phyloP scores from a whole-genome alignment of 2,329 filamentous ascomycete species.

The Tolypocladium endophyticum region DNA sequence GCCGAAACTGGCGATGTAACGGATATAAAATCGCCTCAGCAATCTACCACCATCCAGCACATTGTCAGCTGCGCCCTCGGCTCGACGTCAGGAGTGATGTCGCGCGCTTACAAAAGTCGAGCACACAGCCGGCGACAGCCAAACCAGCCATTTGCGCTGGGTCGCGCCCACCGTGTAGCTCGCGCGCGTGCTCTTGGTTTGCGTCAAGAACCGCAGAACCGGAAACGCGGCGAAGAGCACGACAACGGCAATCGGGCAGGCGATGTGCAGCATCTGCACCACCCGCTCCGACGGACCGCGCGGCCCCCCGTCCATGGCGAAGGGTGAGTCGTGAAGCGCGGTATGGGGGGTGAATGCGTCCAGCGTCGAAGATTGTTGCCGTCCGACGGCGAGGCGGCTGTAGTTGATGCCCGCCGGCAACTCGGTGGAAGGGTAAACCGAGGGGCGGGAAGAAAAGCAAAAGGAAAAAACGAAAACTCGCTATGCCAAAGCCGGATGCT shows the following conservation, averaged over 20 bases:
- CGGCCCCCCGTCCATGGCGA: not conserved
- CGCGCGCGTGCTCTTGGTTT: not conserved
- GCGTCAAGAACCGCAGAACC: not conserved
- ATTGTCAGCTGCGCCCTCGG: not conserved
- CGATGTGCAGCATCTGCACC: not conserved
- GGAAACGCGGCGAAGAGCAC: not conserved
- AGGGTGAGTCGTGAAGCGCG: not conserved
- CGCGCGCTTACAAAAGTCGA: not conserved
- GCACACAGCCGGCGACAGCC: not conserved
- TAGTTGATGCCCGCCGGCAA: no score
- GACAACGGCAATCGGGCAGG: not conserved
- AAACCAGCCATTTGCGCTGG: not conserved
- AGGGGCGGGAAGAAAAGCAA: not conserved
- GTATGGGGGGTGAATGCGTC: not conserved
- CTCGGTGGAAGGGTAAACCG: not conserved
- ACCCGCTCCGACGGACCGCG: not conserved
- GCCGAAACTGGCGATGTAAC: not conserved
- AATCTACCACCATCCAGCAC: not conserved
- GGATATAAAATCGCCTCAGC: not conserved
- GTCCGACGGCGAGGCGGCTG: not conserved
- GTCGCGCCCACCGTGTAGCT: not conserved
- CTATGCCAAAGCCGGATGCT: no score
- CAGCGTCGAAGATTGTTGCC: not conserved
- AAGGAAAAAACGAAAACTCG: no score
- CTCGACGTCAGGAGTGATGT: not conserved